Conservation (phyloP, 1,284 basidiomycete genomes). For the Exsudoporus floridanus region DNA sequence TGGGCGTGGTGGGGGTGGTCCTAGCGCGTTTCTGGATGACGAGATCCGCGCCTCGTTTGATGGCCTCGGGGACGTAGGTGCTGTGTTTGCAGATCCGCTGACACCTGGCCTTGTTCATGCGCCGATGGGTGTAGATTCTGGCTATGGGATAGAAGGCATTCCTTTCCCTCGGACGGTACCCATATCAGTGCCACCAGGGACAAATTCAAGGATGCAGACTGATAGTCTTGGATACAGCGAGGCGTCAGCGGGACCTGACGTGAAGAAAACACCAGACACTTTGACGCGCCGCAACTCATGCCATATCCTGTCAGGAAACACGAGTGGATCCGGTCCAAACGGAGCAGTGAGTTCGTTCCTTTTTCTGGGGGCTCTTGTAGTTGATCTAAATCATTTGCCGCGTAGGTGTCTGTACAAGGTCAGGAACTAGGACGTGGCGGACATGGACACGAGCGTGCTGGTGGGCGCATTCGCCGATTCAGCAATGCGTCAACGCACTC, state of each 20-base stretch:
- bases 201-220: background rate
- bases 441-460: background rate
- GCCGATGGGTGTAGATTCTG: background rate
- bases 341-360: slow-evolving; percentile 8
- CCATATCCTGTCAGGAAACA: background rate
- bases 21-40: slow-evolving; percentile 21
- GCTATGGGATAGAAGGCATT: slow-evolving; percentile 5
- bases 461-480: slow-evolving; percentile 13
- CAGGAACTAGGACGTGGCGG: background rate
- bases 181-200: slow-evolving; percentile 3
- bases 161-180: slow-evolving; percentile 9
- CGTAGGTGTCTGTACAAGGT: slow-evolving; percentile 6
- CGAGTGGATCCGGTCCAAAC: background rate
- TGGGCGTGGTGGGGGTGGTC: background rate
- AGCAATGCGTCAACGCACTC: slow-evolving; percentile 24
- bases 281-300: background rate
- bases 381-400: background rate
- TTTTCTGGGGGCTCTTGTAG: background rate
- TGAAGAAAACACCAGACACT: background rate
- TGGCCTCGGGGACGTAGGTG: background rate
- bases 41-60: slow-evolving; percentile 26
- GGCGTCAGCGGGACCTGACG: background rate
- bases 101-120: background rate
- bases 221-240: background rate
- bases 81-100: background rate